These are phyloP conservation scores for Lumnitzera racemosa DNA, from an alignment of 345 rosid species.

Conservation along the genomic window DNA sequence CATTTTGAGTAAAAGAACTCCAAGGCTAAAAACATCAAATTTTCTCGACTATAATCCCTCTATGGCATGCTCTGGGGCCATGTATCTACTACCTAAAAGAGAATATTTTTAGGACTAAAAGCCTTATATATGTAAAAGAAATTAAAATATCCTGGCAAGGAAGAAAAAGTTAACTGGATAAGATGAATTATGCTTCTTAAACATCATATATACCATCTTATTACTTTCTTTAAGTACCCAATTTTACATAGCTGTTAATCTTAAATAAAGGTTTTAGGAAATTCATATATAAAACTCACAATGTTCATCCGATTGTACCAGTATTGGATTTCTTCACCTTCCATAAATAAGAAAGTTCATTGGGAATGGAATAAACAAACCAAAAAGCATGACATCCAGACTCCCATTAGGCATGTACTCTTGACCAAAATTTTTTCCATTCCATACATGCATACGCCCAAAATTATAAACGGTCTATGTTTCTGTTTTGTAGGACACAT, in stretches of 20 bases:
- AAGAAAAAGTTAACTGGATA: background rate
- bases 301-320: constrained; percentile 38
- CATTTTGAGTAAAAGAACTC: constrained; percentile 49
- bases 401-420: constrained; percentile 55
- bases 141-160: no score
- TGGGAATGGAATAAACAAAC: constrained; percentile 16
- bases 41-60: constrained; percentile 41
- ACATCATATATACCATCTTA: no score
- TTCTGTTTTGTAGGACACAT: no score
- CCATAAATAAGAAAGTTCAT: constrained; percentile 19
- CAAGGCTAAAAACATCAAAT: constrained; percentile 53
- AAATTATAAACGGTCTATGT: background rate
- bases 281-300: constrained; percentile 13
- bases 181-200: background rate
- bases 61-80: constrained; percentile 51
- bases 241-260: no score
- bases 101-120: no score
- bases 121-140: no score
- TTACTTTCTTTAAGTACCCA: no score
- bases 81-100: constrained; percentile 28
- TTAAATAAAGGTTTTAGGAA: no score
- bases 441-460: constrained; percentile 36
- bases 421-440: constrained; percentile 35
- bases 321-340: constrained; percentile 42
- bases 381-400: constrained; percentile 33